phyloP scores from a whole-genome alignment of 768 basidiomycete species.

The Lactarius indigo region DNA sequence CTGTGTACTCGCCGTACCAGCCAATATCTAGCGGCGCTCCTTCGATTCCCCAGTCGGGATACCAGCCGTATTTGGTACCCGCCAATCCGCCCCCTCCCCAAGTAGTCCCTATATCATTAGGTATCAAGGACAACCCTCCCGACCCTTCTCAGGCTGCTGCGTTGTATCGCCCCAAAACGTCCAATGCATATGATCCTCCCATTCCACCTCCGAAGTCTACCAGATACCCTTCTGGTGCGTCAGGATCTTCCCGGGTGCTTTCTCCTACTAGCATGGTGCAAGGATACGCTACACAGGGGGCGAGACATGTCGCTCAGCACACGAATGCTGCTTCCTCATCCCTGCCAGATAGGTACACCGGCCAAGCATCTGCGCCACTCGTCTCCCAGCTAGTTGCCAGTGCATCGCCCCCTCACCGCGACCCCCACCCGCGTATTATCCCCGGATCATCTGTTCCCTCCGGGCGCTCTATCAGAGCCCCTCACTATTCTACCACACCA shows the following conservation, averaged over 20 bases:
- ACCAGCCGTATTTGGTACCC: slow-evolving; percentile 25
- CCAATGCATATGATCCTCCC: slow-evolving; percentile 36
- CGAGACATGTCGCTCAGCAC: slow-evolving; percentile 3
- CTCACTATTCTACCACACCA: slow-evolving; percentile 5
- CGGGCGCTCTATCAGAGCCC: neutral
- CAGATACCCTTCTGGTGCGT: slow-evolving; percentile 6
- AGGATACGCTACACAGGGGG: slow-evolving; percentile 3
- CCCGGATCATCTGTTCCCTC: neutral
- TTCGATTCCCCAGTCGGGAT: slow-evolving; percentile 24
- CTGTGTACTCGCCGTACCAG: slow-evolving; percentile 31
- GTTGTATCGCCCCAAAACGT: slow-evolving; percentile 29
- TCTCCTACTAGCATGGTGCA: slow-evolving; percentile 14
- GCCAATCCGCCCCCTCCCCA: slow-evolving; percentile 19
- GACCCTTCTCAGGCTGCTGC: slow-evolving; percentile 13
- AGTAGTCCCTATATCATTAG: neutral
- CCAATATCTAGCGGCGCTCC: slow-evolving; percentile 22
- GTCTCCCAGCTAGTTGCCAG: neutral
- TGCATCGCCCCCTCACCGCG: slow-evolving; percentile 13
- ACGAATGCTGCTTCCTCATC: slow-evolving; percentile 1
- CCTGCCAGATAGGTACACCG: neutral
- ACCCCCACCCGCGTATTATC: slow-evolving; percentile 5
- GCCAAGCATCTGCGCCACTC: slow-evolving; percentile 1
- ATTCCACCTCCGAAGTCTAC: slow-evolving; percentile 27
- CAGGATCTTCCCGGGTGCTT: slow-evolving; percentile 8
- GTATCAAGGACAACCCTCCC: slow-evolving; percentile 2